Evolutionary conservation across 495 filamentous ascomycete species (phyloP).

Genomic region (Acidiella bohemica): DNA sequence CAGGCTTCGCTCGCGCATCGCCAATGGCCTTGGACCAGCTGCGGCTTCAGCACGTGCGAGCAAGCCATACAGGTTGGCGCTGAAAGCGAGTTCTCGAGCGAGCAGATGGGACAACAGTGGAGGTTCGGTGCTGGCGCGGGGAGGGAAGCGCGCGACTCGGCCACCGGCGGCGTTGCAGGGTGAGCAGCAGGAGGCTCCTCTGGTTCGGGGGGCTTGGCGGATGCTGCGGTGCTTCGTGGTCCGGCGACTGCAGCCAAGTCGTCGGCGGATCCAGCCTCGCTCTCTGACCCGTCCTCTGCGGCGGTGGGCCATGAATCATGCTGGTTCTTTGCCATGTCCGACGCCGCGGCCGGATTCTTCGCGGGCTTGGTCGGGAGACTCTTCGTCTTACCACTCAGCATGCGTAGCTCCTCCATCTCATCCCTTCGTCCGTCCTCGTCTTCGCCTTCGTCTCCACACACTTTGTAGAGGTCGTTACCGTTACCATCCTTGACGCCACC

Average conservation of each 20-base stretch:
- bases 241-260: neutral
- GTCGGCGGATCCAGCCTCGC: conserved; percentile 6
- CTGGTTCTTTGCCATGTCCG: no score
- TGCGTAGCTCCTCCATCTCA: conserved; percentile 48
- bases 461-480: conserved; percentile 49
- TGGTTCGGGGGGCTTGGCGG: neutral
- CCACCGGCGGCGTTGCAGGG: conserved; percentile 1
- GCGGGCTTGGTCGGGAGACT: neutral
- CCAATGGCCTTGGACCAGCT: conserved; percentile 42
- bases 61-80: conserved; percentile 49
- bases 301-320: neutral
- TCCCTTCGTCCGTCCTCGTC: conserved; percentile 44
- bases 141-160: neutral
- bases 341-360: no score
- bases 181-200: neutral
- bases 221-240: neutral
- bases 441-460: conserved; percentile 57
- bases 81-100: conserved; percentile 39
- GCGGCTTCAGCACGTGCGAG: conserved; percentile 46
- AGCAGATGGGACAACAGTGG: conserved; percentile 45
- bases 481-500: conserved; percentile 44
- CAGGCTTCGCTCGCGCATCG: conserved; percentile 43
- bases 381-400: conserved; percentile 19
- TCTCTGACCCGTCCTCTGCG: conserved; percentile 6
- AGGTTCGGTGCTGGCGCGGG: neutral